Evolutionary conservation across 2,329 filamentous ascomycete species (phyloP).

Genomic region (Aspergillus niger): DNA sequence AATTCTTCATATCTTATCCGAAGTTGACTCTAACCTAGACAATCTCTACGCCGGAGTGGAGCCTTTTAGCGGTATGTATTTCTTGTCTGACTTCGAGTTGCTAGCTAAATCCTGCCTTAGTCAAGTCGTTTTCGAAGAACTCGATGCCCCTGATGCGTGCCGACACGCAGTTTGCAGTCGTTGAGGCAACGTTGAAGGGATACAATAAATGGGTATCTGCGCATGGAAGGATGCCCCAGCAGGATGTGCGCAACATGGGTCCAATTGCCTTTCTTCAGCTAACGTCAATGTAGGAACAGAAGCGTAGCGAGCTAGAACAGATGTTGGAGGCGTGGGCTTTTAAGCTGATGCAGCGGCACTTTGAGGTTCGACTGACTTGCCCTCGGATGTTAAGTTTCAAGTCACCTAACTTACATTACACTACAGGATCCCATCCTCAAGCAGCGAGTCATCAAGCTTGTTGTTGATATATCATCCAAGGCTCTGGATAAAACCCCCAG

Average conservation of each 20-base stretch:
- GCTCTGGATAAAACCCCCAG: slow-evolving; percentile 73
- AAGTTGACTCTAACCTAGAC: slow-evolving; percentile 72
- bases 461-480: slow-evolving; percentile 81
- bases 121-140: slow-evolving; percentile 43
- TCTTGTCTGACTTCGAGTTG: not conserved
- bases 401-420: not conserved
- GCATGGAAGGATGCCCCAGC: slow-evolving; percentile 54
- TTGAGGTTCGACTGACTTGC: slow-evolving; percentile 34
- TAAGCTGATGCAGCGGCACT: slow-evolving; percentile 43
- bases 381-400: not conserved
- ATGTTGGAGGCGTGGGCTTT: slow-evolving; percentile 45
- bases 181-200: slow-evolving; percentile 85
- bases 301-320: slow-evolving; percentile 41
- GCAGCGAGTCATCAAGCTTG: slow-evolving; percentile 77
- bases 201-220: slow-evolving; percentile 75
- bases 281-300: slow-evolving; percentile 35
- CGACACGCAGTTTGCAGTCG: slow-evolving; percentile 85
- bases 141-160: slow-evolving; percentile 62
- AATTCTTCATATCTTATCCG: slow-evolving; percentile 79
- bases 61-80: slow-evolving; percentile 63
- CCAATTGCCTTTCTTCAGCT: slow-evolving; percentile 1
- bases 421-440: slow-evolving; percentile 74
- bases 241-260: slow-evolving; percentile 42
- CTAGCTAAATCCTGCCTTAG: slow-evolving; percentile 22
- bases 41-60: slow-evolving; percentile 73